phyloP scores from a whole-genome alignment of 352 stramenopile genomes.

The Lagenidium giganteum region DNA sequence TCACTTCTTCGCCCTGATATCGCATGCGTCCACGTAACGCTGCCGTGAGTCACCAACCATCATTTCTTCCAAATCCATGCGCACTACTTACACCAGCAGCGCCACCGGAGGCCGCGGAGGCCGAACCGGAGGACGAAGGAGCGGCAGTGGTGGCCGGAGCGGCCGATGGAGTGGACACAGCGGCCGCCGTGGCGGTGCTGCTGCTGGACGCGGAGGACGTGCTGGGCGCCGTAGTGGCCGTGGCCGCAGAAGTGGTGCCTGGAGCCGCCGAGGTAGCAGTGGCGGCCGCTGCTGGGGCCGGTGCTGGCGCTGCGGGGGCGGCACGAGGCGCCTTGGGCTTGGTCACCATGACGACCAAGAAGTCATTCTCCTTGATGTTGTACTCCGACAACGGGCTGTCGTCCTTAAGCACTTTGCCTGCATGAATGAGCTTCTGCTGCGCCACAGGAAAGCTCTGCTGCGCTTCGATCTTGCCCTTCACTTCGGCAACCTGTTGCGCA shows the following conservation, averaged over 20 bases:
- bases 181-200: constrained; percentile 45
- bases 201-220: constrained; percentile 72
- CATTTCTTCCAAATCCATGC: neutral
- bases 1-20: constrained; percentile 41
- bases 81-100: constrained; percentile 19
- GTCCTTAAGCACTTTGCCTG: constrained; percentile 86
- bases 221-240: constrained; percentile 31
- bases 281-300: constrained; percentile 23
- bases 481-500: constrained; percentile 63
- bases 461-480: constrained; percentile 80
- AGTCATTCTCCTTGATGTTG: constrained; percentile 86
- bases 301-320: constrained; percentile 20
- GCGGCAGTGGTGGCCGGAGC: constrained; percentile 38
- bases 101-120: constrained; percentile 8
- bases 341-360: constrained; percentile 86
- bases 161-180: constrained; percentile 61
- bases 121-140: constrained; percentile 17
- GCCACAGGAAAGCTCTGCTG: constrained; percentile 61
- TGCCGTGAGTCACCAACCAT: neutral
- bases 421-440: constrained; percentile 85
- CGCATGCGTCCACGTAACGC: neutral
- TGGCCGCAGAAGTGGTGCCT: constrained; percentile 14
- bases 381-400: constrained; percentile 76
- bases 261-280: constrained; percentile 20
- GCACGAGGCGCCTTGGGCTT: constrained; percentile 69